Percentiles rank a stretch among this genome's conserved stretches.
Evolutionary conservation across 768 basidiomycete species (phyloP).

Genomic region (Chiua virens): DNA sequence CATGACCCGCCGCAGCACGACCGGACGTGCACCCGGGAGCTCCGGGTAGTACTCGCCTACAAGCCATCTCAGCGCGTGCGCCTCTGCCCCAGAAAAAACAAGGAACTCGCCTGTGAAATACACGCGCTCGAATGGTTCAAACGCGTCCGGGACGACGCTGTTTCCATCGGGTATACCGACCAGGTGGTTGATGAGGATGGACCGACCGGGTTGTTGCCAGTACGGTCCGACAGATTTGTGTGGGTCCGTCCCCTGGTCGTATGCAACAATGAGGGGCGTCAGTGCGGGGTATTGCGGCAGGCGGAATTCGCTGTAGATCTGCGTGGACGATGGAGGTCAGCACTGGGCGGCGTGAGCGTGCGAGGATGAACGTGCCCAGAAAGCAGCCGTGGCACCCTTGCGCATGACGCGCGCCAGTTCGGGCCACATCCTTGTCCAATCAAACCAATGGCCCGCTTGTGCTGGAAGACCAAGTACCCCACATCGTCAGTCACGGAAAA

Average conservation of each 20-base stretch:
- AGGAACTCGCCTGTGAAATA: conserved; percentile 57
- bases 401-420: conserved; percentile 61
- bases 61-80: no score
- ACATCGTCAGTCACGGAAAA: no score
- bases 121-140: conserved; percentile 48
- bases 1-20: conserved; percentile 59
- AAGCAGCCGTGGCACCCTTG: conserved; percentile 62
- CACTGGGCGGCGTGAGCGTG: no score
- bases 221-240: conserved; percentile 61
- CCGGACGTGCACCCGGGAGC: conserved; percentile 33
- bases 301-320: conserved; percentile 75
- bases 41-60: conserved; percentile 43
- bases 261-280: conserved; percentile 49
- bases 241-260: conserved; percentile 59
- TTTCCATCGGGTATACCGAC: conserved; percentile 61
- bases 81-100: not conserved
- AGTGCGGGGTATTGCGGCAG: conserved; percentile 58
- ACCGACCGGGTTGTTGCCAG: conserved; percentile 81
- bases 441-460: conserved; percentile 84
- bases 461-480: conserved; percentile 31
- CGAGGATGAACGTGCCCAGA: conserved; percentile 54
- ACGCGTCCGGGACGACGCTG: conserved; percentile 29
- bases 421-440: conserved; percentile 69
- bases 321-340: not conserved
- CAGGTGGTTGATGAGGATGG: conserved; percentile 69